phyloP scores from a whole-genome alignment of 1,284 basidiomycete genomes.

The Tylopilus orsonianus region DNA sequence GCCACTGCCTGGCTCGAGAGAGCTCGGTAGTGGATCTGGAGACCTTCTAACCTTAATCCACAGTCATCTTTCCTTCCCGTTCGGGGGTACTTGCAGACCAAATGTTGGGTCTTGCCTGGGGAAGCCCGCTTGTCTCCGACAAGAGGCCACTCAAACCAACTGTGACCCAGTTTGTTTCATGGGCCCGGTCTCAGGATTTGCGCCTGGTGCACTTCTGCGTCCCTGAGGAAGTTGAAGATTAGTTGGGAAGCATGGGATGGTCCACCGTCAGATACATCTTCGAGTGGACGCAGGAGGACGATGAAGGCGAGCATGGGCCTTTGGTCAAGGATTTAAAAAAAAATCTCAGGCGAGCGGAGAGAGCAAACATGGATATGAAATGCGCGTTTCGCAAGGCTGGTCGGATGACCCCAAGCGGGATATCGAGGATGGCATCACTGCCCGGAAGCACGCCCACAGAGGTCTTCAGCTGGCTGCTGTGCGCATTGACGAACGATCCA shows the following conservation, averaged over 20 bases:
- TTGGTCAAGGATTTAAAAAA: slow-evolving; percentile 47
- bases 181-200: slow-evolving; percentile 34
- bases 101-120: slow-evolving; percentile 44
- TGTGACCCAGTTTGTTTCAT: slow-evolving; percentile 37
- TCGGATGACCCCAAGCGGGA: slow-evolving; percentile 34
- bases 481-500: background rate
- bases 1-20: slow-evolving; percentile 49
- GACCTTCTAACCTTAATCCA: slow-evolving; percentile 32
- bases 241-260: slow-evolving; percentile 39
- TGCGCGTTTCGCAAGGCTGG: slow-evolving; percentile 37
- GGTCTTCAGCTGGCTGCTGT: slow-evolving; percentile 45
- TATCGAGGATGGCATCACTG: slow-evolving; percentile 40
- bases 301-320: slow-evolving; percentile 34
- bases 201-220: slow-evolving; percentile 44
- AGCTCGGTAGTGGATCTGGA: slow-evolving; percentile 45
- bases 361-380: slow-evolving; percentile 36
- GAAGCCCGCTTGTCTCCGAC: slow-evolving; percentile 44
- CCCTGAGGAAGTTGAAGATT: slow-evolving; percentile 38
- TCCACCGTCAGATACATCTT: slow-evolving; percentile 42
- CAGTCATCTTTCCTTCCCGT: slow-evolving; percentile 45
- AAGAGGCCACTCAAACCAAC: slow-evolving; percentile 36
- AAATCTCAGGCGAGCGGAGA: slow-evolving; percentile 43
- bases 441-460: slow-evolving; percentile 40
- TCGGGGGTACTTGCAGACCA: slow-evolving; percentile 36
- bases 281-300: slow-evolving; percentile 37